A percentile compares a stretch with the other conserved stretches of the same genome.
phyloP scores from a whole-genome alignment of 306 rosid genomes.

The Lagenaria siceraria region DNA sequence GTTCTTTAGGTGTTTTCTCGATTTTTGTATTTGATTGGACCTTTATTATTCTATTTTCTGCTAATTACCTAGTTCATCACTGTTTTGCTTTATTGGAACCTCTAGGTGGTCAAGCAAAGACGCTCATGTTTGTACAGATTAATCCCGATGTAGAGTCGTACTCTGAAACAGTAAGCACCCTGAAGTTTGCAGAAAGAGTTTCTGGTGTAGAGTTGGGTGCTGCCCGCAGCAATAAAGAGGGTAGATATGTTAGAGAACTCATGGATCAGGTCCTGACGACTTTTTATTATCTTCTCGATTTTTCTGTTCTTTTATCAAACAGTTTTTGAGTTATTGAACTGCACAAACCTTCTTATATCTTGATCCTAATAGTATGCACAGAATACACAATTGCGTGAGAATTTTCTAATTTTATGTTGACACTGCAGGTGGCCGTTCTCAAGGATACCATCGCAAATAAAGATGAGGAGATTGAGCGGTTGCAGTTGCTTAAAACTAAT shows the following conservation, averaged over 20 bases:
- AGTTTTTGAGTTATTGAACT: not conserved
- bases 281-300: not conserved
- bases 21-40: slow-evolving; percentile 2
- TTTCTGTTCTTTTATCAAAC: not conserved
- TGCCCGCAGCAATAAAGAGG: slow-evolving; percentile 95
- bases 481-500: slow-evolving; percentile 47
- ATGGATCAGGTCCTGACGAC: slow-evolving; percentile 67
- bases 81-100: slow-evolving; percentile 1
- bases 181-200: slow-evolving; percentile 98
- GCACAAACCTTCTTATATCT: slow-evolving; percentile 3
- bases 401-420: slow-evolving; percentile 19
- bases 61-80: not conserved
- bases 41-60: slow-evolving; percentile 2
- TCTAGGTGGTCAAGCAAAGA: slow-evolving; percentile 97
- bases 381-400: not conserved
- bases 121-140: slow-evolving; percentile 97
- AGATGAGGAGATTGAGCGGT: slow-evolving; percentile 74
- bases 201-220: slow-evolving; percentile 97
- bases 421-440: slow-evolving; percentile 59
- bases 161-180: slow-evolving; percentile 77
- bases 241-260: slow-evolving; percentile 87
- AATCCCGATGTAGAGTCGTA: slow-evolving; percentile 88
- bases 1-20: slow-evolving; percentile 65
- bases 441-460: slow-evolving; percentile 57
- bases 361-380: not conserved